phyloP scores from a whole-genome alignment of 495 filamentous ascomycete species.

The Tetracladium setigerum region DNA sequence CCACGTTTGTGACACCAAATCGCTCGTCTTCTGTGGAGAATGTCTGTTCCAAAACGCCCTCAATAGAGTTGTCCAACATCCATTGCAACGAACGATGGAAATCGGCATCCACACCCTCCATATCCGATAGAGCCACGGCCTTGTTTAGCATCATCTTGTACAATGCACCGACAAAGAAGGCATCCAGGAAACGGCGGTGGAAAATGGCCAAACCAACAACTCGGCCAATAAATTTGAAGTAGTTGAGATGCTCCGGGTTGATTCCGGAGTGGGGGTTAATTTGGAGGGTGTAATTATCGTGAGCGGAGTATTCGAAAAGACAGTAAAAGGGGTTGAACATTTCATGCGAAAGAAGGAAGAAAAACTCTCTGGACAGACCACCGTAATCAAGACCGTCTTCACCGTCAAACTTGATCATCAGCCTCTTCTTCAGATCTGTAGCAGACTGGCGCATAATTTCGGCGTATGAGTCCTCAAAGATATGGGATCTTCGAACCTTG shows the following conservation, averaged over 20 bases:
- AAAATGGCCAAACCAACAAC: conserved; percentile 98
- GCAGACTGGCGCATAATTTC: conserved; percentile 96
- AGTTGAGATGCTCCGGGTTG: conserved; percentile 98
- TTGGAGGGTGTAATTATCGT: conserved; percentile 99
- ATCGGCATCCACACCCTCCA: conserved; percentile 98
- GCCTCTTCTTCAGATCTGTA: conserved; percentile 91
- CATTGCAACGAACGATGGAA: conserved; percentile 92
- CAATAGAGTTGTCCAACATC: conserved; percentile 96
- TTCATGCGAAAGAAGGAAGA: conserved; percentile 99
- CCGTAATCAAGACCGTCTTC: conserved; percentile 98
- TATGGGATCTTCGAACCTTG: conserved; percentile 92
- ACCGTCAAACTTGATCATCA: conserved; percentile 99
- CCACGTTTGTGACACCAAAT: conserved; percentile 85
- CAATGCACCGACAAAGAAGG: conserved; percentile 98
- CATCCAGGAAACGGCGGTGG: conserved; percentile 94
- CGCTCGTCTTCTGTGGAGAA: conserved; percentile 97
- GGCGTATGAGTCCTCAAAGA: conserved; percentile 97
- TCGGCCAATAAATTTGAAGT: conserved; percentile 99
- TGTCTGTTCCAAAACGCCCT: conserved; percentile 80
- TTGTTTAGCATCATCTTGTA: conserved; percentile 99
- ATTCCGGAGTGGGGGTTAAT: conserved; percentile 99
- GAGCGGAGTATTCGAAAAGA: conserved; percentile 98
- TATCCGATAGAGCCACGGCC: conserved; percentile 83
- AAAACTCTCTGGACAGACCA: conserved; percentile 97
- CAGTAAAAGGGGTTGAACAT: conserved; percentile 99